A percentile compares a stretch with the other conserved stretches of the same genome.
These are phyloP conservation scores for Phytophthora chlamydospora DNA, from an alignment of 352 stramenopile species.

Conservation along the genomic window DNA sequence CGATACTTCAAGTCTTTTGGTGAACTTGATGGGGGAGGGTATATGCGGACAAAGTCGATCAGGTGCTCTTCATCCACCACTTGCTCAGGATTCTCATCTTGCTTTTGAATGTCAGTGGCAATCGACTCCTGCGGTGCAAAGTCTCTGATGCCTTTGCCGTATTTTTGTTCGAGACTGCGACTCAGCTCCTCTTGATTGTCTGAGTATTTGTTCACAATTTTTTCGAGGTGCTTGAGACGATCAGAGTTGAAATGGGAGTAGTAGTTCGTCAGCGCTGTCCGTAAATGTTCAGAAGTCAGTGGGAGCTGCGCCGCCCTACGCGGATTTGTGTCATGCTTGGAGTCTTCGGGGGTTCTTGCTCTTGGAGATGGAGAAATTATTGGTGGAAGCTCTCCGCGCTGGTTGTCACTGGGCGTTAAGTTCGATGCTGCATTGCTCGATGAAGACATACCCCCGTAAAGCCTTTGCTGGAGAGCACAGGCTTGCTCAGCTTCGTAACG, in stretches of 20 bases:
- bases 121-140: constrained; percentile 35
- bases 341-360: constrained; percentile 12
- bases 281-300: constrained; percentile 47
- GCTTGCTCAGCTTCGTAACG: constrained; percentile 73
- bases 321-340: constrained; percentile 8
- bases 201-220: constrained; percentile 74
- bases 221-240: constrained; percentile 67
- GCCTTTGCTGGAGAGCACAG: constrained; percentile 60
- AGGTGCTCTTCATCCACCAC: constrained; percentile 51
- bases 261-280: constrained; percentile 49
- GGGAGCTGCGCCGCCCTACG: constrained; percentile 19
- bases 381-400: constrained; percentile 26
- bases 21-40: constrained; percentile 51
- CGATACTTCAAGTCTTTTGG: constrained; percentile 63
- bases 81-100: constrained; percentile 7
- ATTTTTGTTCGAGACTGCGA: constrained; percentile 71
- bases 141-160: constrained; percentile 59
- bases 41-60: constrained; percentile 74
- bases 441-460: constrained; percentile 53
- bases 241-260: constrained; percentile 68
- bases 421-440: constrained; percentile 22
- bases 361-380: constrained; percentile 15
- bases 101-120: constrained; percentile 3
- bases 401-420: constrained; percentile 28
- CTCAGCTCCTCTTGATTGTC: constrained; percentile 68